These are phyloP conservation scores for Blumeria graminis DNA, from an alignment of 2,329 filamentous ascomycete genomes.

Conservation along the genomic window DNA sequence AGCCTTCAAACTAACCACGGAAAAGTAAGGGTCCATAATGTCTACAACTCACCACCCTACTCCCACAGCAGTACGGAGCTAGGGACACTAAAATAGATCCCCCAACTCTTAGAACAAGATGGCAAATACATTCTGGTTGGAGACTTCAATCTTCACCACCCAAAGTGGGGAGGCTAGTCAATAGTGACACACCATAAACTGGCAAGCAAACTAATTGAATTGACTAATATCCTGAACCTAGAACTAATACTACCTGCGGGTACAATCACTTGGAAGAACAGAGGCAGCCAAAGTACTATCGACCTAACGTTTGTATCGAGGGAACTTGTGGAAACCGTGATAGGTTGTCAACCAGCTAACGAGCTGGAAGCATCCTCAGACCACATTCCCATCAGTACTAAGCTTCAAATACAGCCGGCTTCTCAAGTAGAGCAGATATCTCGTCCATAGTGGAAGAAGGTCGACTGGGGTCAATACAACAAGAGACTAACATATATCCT, in stretches of 20 bases:
- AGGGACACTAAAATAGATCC: not conserved
- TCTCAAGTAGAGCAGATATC: not conserved
- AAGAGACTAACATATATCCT: not conserved
- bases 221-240: not conserved
- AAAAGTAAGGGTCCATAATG: not conserved
- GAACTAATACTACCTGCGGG: not conserved
- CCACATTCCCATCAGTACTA: not conserved
- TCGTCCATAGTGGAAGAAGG: not conserved
- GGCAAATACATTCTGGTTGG: not conserved
- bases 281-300: not conserved
- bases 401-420: not conserved
- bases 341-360: not conserved
- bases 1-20: not conserved
- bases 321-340: not conserved
- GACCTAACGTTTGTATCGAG: not conserved
- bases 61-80: not conserved
- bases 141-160: conserved; percentile 1
- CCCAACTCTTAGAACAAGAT: not conserved
- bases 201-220: not conserved
- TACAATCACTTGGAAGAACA: not conserved
- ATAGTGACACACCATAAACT: not conserved
- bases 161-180: not conserved
- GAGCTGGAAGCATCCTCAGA: not conserved
- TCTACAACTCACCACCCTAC: not conserved
- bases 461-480: not conserved